Evolutionary conservation across 2,329 filamentous ascomycete species (phyloP).

Genomic region (Claviceps spartinae): DNA sequence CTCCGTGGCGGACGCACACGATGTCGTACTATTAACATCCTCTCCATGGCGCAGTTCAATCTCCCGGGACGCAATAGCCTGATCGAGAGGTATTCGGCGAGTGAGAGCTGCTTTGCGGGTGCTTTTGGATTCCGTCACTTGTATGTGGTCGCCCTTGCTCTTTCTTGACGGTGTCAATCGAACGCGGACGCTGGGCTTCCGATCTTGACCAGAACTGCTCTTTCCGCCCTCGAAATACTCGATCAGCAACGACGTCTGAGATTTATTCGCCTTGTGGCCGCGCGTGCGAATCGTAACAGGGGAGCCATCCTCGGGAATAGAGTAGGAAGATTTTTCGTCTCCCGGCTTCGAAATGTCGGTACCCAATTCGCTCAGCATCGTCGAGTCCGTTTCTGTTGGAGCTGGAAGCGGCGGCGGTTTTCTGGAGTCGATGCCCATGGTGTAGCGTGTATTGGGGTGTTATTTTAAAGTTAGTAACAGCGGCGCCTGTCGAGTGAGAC

Average conservation of each 20-base stretch:
- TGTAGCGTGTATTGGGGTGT: slow-evolving; percentile 16
- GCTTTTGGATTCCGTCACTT: slow-evolving; percentile 71
- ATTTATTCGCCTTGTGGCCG: slow-evolving; percentile 45
- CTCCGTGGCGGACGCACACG: slow-evolving; percentile 65
- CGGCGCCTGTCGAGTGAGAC: background rate
- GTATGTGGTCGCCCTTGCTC: slow-evolving; percentile 59
- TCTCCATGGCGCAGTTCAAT: slow-evolving; percentile 35
- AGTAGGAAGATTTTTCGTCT: slow-evolving; percentile 61
- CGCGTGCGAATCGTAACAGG: slow-evolving; percentile 83
- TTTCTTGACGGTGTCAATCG: slow-evolving; percentile 68
- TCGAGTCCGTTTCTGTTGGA: slow-evolving; percentile 61
- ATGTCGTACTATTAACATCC: slow-evolving; percentile 55
- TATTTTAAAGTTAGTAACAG: slow-evolving; percentile 1
- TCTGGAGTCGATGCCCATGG: slow-evolving; percentile 42
- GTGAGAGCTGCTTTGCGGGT: slow-evolving; percentile 50
- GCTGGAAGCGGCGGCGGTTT: slow-evolving; percentile 57
- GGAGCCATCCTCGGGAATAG: slow-evolving; percentile 73
- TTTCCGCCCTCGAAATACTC: slow-evolving; percentile 88
- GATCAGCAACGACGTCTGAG: slow-evolving; percentile 82
- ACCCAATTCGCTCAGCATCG: slow-evolving; percentile 45
- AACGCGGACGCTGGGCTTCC: slow-evolving; percentile 68
- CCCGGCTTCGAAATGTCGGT: slow-evolving; percentile 55
- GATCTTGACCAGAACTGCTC: slow-evolving; percentile 40
- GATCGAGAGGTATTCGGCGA: slow-evolving; percentile 39
- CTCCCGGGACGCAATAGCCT: slow-evolving; percentile 26